phyloP scores from a whole-genome alignment of 192 early-diverging fungal genomes.

The Neocallimastix lanati region DNA sequence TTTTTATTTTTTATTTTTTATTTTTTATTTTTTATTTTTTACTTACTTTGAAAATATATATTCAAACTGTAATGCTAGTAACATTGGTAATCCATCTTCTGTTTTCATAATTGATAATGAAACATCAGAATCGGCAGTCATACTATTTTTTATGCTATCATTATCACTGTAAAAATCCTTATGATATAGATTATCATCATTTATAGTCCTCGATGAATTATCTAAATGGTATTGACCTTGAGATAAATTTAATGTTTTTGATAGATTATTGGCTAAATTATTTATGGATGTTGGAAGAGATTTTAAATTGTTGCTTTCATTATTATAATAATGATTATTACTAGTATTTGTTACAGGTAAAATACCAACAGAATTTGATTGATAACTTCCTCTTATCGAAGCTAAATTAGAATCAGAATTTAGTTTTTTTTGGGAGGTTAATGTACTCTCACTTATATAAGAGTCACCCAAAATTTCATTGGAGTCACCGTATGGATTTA shows the following conservation, averaged over 20 bases:
- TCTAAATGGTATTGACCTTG: background rate
- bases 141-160: background rate
- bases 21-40: too few species aligned
- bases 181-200: background rate
- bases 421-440: background rate
- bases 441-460: background rate
- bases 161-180: background rate
- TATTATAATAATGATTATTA: too few species aligned
- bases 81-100: background rate
- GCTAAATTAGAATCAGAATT: background rate
- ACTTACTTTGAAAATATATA: background rate
- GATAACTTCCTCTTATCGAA: too few species aligned
- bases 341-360: background rate
- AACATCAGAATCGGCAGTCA: background rate
- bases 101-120: background rate
- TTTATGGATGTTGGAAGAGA: background rate
- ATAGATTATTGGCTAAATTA: background rate
- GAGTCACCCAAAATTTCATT: background rate
- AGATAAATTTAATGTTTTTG: background rate
- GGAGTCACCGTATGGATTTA: too few species aligned
- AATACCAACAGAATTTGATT: background rate
- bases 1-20: too few species aligned
- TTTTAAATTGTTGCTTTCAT: too few species aligned
- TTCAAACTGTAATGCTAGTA: background rate
- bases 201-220: background rate